Evolutionary conservation across 164 flowering plant genomes (phyloP), one percentile per base, ranked within the genome.

Genomic region (Sextonia rubra): DNA sequence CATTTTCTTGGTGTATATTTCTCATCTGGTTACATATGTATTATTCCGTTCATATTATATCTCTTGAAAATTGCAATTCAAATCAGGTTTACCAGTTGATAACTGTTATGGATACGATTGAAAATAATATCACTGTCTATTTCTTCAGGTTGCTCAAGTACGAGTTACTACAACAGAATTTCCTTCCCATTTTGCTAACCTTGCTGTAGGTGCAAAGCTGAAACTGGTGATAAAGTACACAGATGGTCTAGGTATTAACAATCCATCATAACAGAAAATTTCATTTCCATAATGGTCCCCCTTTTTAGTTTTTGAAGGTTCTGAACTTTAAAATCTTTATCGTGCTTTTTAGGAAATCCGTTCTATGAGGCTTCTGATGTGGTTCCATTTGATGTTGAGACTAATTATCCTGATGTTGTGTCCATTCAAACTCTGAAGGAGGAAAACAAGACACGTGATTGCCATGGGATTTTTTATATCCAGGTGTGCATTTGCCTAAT

Each of bases 301-400:
- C 27, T 64, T 60, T 78, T 4, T 25, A 62, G n/a, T 72, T 64
- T 37, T 26, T 1, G 18, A 26, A 71, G 71, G 44, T 66, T 71
- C 25, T 73, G 17, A 69, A 27, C 23, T 49, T 12, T 73, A 23
- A 22, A 64, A 22, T 44, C 37, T 60, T 52, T 73, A 44, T 77
- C 49, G 65, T 66, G 72, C 74, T 68, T 70, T 48, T 58, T 76
- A 91, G 97, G 97, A 68, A 79, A 78, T 77, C 91, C 97, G 52
- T 94, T 94, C 77, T 78, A 80, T 75, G 97, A 94, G 84, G 95
- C 97, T 73, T 78, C 83, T 80, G 78, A 85, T 73, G 90, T 77
- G 58, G 76, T 79, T 65, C 76, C 66, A 25, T 72, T 83, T 68
- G 74, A 82, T 69, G 87, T 79, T 65, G 91, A 83, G 70, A 91